Base-by-base conservation (phyloP, 1,284 basidiomycete genomes). In the Paramarasmius palmivorus region DNA sequence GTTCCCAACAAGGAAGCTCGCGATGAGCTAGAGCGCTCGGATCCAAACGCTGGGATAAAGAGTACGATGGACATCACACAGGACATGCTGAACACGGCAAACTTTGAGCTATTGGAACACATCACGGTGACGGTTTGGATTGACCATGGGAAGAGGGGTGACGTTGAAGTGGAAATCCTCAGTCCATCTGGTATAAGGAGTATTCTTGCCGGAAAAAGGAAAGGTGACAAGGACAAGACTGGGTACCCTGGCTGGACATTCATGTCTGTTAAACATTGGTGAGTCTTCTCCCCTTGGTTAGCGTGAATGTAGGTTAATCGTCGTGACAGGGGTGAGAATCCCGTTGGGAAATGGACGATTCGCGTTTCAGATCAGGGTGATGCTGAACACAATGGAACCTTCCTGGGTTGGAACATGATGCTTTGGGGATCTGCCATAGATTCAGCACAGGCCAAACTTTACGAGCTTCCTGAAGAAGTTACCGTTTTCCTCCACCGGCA, bases 181-280 rank as follows among this genome's bases (percentile, higher is more conserved):
- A 96, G 93, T 65, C 97, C 97, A 0, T 84, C 85, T 54, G 93
- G 94, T 6, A 79, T 98, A 59, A 88, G 78, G 65, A 97, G 93
- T 65, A 78, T 98, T 8, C 73, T 99, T 37, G 95, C 91, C 20
- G 82, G 84, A 10, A 79, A 79, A 49, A 82, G 97, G 54, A 69
- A 78, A 32, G 81, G 78, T 37, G 97, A 99, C 67, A 69, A 73
- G 44, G 88, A 83, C 12, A 68, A 65, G 3, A 79, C 77, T 9
- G 97, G 97, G 4, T 97, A 83, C 69, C 84, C 86, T 23, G 95
- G 94, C 0, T 99, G 97, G 97, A 90, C 84, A 19, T 99, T 99
- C 68, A 99, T 98, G 95, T 86, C 88, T 22, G 84, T 99, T 53
- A 99, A 99, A 72, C 97, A 99, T 69, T 99, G 97, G 97, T 94